Evolutionary conservation across 176 grass and related monocot species (phyloP).

Genomic region (Sorghum bicolor): Sorghum_bicolor_NCBIv3 NC_012879.2:56253501-56254000

Average conservation of each 20-base stretch:
- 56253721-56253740: background rate
- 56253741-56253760: too few species aligned
- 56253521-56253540: too few species aligned
- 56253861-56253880: background rate
- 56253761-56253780: conserved; percentile 8
- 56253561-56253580: background rate
- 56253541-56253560: background rate
- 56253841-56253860: background rate
- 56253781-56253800: background rate
- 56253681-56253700: background rate
- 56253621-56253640: background rate
- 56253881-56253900: background rate
- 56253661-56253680: background rate
- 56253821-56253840: background rate
- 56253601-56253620: background rate
- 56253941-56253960: background rate
- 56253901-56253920: background rate
- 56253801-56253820: background rate
- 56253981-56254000: background rate
- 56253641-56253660: background rate
- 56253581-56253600: background rate
- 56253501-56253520: too few species aligned
- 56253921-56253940: background rate
- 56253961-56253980: background rate
- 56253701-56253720: background rate